Evolutionary conservation across 768 basidiomycete genomes (phyloP).

Genomic region (Tubosaeta sp.): DNA sequence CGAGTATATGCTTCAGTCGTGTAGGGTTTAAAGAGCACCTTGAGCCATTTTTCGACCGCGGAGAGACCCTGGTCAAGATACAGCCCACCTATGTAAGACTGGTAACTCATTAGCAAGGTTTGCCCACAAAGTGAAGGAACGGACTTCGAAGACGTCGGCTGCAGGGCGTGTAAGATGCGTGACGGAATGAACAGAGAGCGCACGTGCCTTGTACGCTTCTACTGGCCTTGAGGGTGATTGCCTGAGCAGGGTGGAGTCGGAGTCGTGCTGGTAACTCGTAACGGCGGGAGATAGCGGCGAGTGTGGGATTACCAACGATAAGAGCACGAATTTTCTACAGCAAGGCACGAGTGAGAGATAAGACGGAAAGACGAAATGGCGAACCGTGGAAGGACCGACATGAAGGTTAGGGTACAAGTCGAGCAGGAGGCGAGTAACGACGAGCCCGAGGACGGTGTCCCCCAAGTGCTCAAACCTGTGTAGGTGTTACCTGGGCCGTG

Average conservation of each 20-base stretch:
- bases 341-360: background rate
- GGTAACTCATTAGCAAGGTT: conserved; percentile 4
- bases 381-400: conserved; percentile 70
- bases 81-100: conserved; percentile 81
- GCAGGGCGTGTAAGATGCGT: conserved; percentile 1
- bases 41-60: conserved; percentile 55
- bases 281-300: conserved; percentile 64
- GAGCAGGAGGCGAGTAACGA: conserved; percentile 60
- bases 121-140: conserved; percentile 4
- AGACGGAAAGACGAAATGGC: background rate
- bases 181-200: background rate
- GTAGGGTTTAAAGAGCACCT: conserved; percentile 60
- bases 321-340: conserved; percentile 72
- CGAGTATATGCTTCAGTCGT: conserved; percentile 54
- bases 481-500: background rate
- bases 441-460: conserved; percentile 65
- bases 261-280: conserved; percentile 63
- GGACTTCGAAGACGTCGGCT: conserved; percentile 81
- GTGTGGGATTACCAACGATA: conserved; percentile 68
- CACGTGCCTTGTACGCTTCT: conserved; percentile 64
- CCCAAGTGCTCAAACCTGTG: conserved; percentile 72
- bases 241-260: conserved; percentile 67
- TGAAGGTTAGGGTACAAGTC: conserved; percentile 64
- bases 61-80: conserved; percentile 66
- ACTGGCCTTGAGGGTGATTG: conserved; percentile 66